A percentile compares a stretch with the other conserved stretches of the same genome.
These are phyloP conservation scores for Saccharomycopsis sp. DNA, from an alignment of 805 yeast genomes.

Conservation along the genomic window DNA sequence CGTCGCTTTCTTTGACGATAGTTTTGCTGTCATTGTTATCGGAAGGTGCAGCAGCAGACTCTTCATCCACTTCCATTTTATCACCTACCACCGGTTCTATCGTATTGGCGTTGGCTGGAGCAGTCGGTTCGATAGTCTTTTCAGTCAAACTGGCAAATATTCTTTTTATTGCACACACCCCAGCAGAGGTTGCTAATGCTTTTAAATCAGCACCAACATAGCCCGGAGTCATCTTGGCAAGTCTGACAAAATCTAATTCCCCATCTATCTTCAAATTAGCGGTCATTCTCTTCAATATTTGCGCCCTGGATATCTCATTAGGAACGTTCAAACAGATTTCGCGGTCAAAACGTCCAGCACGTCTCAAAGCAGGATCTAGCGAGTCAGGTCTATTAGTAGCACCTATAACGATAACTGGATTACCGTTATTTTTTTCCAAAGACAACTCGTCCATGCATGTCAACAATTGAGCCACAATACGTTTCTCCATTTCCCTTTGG, in stretches of 20 bases:
- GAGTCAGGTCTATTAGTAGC: constrained; percentile 98
- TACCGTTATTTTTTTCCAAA: constrained; percentile 81
- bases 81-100: no score
- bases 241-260: constrained; percentile 55
- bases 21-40: constrained; percentile 24
- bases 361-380: constrained; percentile 84
- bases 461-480: constrained; percentile 91
- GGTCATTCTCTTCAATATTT: constrained; percentile 73
- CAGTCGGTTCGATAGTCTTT: constrained; percentile 3
- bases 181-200: constrained; percentile 91
- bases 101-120: neutral
- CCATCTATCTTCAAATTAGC: constrained; percentile 58
- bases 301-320: constrained; percentile 69
- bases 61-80: constrained; percentile 21
- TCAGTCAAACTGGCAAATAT: constrained; percentile 55
- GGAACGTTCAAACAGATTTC: constrained; percentile 96
- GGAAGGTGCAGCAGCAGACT: constrained; percentile 27
- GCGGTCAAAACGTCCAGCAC: constrained; percentile 95
- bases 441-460: constrained; percentile 93
- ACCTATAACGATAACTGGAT: constrained; percentile 89
- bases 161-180: constrained; percentile 87
- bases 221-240: constrained; percentile 94
- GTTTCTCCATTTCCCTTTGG: constrained; percentile 94
- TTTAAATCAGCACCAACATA: constrained; percentile 96
- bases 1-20: constrained; percentile 16